Evolutionary conservation across 805 yeast genomes (phyloP).

Genomic region (Schwanniomyces sp.): DNA sequence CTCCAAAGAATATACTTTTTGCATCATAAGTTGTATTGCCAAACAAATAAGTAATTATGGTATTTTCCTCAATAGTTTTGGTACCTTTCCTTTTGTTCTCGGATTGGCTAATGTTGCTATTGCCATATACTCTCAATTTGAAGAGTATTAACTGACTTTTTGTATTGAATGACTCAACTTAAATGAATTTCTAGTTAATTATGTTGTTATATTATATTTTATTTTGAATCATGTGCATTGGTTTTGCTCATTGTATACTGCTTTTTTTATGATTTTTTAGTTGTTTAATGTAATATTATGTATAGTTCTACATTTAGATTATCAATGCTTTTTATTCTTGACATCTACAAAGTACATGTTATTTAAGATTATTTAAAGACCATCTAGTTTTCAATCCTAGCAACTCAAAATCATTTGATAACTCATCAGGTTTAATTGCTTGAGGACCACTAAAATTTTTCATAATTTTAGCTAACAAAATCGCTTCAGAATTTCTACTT

Average conservation of each 20-base stretch:
- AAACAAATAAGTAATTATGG: slow-evolving; percentile 38
- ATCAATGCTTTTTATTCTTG: background rate
- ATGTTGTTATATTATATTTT: slow-evolving; percentile 2
- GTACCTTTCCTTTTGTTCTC: slow-evolving; percentile 46
- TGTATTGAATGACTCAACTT: background rate
- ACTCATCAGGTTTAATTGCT: slow-evolving; percentile 31
- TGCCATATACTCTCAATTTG: slow-evolving; percentile 54
- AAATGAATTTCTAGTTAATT: slow-evolving; percentile 1
- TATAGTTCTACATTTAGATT: background rate
- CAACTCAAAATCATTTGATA: slow-evolving; percentile 31
- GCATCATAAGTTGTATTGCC: slow-evolving; percentile 29
- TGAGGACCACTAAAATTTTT: slow-evolving; percentile 43
- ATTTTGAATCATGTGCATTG: background rate
- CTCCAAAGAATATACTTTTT: slow-evolving; percentile 22
- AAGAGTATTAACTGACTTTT: slow-evolving; percentile 29
- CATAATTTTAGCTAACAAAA: slow-evolving; percentile 41
- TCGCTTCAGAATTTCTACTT: slow-evolving; percentile 32
- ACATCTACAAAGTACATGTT: background rate
- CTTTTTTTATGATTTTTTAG: background rate
- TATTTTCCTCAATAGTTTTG: slow-evolving; percentile 39
- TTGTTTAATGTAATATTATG: slow-evolving; percentile 6
- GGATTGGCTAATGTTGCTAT: slow-evolving; percentile 46
- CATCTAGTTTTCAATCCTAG: slow-evolving; percentile 38
- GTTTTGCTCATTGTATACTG: slow-evolving; percentile 1
- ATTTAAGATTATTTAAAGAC: slow-evolving; percentile 20